These are phyloP conservation scores for Candolleomyces eurysporus DNA, from an alignment of 768 basidiomycete genomes.

Conservation along the genomic window DNA sequence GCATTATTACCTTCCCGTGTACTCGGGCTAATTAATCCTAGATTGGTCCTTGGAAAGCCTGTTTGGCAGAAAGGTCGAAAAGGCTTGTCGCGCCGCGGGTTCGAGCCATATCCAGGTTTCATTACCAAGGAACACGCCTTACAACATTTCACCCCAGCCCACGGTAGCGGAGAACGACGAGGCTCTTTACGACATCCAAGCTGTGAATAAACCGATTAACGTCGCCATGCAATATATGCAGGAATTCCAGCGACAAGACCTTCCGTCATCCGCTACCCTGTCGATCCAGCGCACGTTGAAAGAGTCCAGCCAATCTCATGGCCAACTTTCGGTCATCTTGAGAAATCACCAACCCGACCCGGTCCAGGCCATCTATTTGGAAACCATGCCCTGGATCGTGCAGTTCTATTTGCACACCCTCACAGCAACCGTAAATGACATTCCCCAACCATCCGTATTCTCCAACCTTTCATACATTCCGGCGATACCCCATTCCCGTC, in stretches of 20 bases:
- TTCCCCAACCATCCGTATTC: constrained; percentile 50
- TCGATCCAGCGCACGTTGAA: constrained; percentile 69
- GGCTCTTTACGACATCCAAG: constrained; percentile 48
- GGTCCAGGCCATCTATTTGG: constrained; percentile 67
- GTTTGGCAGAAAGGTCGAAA: constrained; percentile 65
- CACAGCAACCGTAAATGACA: constrained; percentile 45
- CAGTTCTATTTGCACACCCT: constrained; percentile 87
- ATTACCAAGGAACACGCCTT: constrained; percentile 40
- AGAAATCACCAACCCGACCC: constrained; percentile 51
- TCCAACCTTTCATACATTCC: constrained; percentile 65
- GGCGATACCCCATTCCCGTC: constrained; percentile 64
- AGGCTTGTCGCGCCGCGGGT: constrained; percentile 66
- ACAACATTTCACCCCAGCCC: constrained; percentile 55
- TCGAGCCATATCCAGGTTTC: constrained; percentile 54
- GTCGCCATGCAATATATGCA: constrained; percentile 55
- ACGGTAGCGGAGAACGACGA: constrained; percentile 26
- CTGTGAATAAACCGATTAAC: constrained; percentile 31
- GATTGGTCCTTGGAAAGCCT: constrained; percentile 74
- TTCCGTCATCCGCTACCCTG: constrained; percentile 39
- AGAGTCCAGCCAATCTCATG: constrained; percentile 74
- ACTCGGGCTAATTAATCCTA: constrained; percentile 22
- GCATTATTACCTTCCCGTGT: not conserved
- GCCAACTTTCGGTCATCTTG: constrained; percentile 66
- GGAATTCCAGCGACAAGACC: constrained; percentile 60
- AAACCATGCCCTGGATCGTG: constrained; percentile 92